These are phyloP conservation scores for Malus sieversii DNA, from an alignment of 306 rosid genomes.

Conservation along the genomic window DNA sequence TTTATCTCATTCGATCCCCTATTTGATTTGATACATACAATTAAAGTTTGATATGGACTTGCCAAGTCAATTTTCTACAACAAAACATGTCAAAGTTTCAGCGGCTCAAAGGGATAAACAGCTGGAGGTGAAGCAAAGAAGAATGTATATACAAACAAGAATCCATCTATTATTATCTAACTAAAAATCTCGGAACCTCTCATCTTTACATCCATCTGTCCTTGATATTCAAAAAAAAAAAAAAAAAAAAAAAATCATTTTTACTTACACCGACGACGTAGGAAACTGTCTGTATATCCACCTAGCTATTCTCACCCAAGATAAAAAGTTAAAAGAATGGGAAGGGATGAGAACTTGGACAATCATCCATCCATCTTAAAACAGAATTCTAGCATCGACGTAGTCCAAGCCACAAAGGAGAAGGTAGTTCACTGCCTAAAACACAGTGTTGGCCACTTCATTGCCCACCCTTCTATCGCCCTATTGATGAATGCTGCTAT, in stretches of 20 bases:
- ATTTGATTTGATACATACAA: neutral
- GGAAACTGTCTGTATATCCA: too few relatives aligned
- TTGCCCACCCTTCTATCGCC: conserved; percentile 30
- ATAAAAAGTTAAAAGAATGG: neutral
- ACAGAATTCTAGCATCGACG: neutral
- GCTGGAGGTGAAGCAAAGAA: neutral
- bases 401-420: neutral
- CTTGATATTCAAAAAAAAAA: neutral
- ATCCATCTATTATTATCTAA: conserved; percentile 1
- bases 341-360: neutral
- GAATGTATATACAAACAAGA: neutral
- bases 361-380: conserved; percentile 6
- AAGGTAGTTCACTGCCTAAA: neutral
- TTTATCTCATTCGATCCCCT: neutral
- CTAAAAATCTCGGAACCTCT: conserved; percentile 1
- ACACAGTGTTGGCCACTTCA: conserved; percentile 10
- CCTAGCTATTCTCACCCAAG: neutral
- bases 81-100: too few relatives aligned
- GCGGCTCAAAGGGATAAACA: neutral
- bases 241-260: neutral
- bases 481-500: conserved; percentile 36
- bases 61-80: too few relatives aligned
- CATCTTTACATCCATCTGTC: conserved; percentile 10
- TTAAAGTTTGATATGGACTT: too few relatives aligned
- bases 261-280: neutral